These are phyloP conservation scores for Candida silvatica DNA, from an alignment of 805 yeast genomes.

Conservation along the genomic window DNA sequence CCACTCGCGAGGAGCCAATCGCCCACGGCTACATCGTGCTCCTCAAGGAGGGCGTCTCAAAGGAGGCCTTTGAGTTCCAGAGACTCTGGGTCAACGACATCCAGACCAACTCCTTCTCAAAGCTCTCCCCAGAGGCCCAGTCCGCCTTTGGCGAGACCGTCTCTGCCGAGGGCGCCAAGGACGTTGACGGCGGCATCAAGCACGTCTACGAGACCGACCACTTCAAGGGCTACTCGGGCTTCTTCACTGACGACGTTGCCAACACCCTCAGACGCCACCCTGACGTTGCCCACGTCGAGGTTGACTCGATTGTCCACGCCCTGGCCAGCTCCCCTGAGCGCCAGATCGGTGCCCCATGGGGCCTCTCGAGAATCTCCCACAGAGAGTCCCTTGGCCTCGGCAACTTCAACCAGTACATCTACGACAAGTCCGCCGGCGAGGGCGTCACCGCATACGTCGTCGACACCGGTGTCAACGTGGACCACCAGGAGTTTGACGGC, in stretches of 20 bases:
- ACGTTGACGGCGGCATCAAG: slow-evolving; percentile 40
- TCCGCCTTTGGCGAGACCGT: slow-evolving; percentile 24
- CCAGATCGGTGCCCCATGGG: slow-evolving; percentile 91
- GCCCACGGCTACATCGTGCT: slow-evolving; percentile 81
- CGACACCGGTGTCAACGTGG: slow-evolving; percentile 79
- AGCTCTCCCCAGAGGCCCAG: slow-evolving; percentile 12
- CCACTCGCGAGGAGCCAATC: slow-evolving; percentile 40
- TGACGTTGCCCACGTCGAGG: slow-evolving; percentile 53
- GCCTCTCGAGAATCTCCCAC: slow-evolving; percentile 84
- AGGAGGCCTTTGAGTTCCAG: slow-evolving; percentile 54
- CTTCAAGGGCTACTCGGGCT: slow-evolving; percentile 78
- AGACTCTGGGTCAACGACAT: slow-evolving; percentile 52
- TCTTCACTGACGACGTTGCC: slow-evolving; percentile 66
- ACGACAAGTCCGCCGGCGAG: slow-evolving; percentile 66
- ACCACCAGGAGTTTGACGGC: slow-evolving; percentile 72
- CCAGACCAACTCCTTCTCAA: slow-evolving; percentile 33
- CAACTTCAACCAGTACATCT: slow-evolving; percentile 65
- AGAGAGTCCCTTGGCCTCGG: slow-evolving; percentile 61
- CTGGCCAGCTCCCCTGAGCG: slow-evolving; percentile 45
- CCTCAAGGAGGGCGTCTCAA: slow-evolving; percentile 55
- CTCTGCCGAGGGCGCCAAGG: slow-evolving; percentile 11
- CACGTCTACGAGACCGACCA: slow-evolving; percentile 55
- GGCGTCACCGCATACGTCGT: slow-evolving; percentile 83
- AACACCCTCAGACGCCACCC: slow-evolving; percentile 56
- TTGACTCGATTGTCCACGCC: slow-evolving; percentile 64